These are phyloP conservation scores for Colletotrichum tropicicola DNA, from an alignment of 2,329 filamentous ascomycete species.

Conservation along the genomic window DNA sequence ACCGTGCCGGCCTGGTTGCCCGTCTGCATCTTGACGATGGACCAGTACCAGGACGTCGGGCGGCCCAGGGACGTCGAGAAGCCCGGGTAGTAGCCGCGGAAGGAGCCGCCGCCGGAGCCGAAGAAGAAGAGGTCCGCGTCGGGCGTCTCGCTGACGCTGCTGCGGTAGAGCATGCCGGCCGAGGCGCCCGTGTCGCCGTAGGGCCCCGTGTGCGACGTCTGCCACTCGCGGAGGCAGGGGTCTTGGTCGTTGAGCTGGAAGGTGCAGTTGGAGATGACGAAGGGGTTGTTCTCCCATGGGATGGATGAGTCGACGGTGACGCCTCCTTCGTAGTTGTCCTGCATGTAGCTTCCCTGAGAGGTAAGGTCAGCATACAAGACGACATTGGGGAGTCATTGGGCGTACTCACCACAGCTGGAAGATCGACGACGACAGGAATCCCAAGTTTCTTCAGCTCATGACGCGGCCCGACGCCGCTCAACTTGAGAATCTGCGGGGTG, in stretches of 20 bases:
- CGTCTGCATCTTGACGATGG: constrained; percentile 39
- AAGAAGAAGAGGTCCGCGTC: constrained; percentile 36
- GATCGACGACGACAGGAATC: constrained; percentile 62
- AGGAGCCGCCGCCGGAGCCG: not conserved
- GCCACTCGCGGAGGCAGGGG: not conserved
- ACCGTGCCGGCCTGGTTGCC: constrained; percentile 70
- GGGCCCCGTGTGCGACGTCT: not conserved
- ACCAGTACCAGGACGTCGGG: not conserved
- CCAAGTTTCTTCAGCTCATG: constrained; percentile 48
- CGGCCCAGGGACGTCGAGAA: not conserved
- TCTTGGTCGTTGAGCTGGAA: not conserved
- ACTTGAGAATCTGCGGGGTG: constrained; percentile 54
- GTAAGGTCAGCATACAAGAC: constrained; percentile 41
- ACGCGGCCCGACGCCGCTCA: constrained; percentile 52
- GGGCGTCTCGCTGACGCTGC: constrained; percentile 34
- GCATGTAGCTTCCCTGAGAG: constrained; percentile 59
- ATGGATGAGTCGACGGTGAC: constrained; percentile 36
- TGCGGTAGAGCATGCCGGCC: constrained; percentile 36
- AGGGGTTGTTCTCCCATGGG: not conserved
- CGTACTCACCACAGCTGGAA: constrained; percentile 60
- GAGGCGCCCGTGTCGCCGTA: not conserved
- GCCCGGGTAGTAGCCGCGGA: not conserved
- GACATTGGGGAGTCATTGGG: not conserved
- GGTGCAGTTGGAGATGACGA: constrained; percentile 5
- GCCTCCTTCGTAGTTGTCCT: constrained; percentile 51